Evolutionary conservation across 2,329 filamentous ascomycete genomes (phyloP), one percentile per base, ranked within the genome.

Genomic region (Exophiala alcalophila): DNA sequence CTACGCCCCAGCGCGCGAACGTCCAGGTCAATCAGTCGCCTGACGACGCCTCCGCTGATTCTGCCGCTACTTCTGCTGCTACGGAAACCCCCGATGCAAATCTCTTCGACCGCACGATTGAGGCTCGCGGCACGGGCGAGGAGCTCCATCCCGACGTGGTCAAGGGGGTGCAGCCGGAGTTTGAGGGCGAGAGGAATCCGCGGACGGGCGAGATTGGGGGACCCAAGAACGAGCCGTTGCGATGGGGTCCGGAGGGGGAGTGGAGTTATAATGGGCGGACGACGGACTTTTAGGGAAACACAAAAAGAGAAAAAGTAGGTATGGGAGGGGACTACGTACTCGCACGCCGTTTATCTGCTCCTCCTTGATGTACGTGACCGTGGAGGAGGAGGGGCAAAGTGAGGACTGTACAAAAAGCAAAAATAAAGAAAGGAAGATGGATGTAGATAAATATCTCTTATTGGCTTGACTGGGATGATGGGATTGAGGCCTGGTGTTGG

Each of bases 201-300:
- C 84, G 83, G 72, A 98, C 92, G 1, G 92, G 92, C 16, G 92
- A 98, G 73, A 80, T 96, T 8, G 92, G 92, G 4, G 92, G 92
- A 1, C 92, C 92, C 4, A 98, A 97, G 80, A 97, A 94, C 61
- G 91, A 98, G 67, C 92, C 92, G 37, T 61, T 97, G 61, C 72
- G 90, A 57, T 96, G 91, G 91, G 89, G 89, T 0, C 71, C 75
- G 12, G 62, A 59, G 0, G 83, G 86, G 1, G 82, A 86, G 62
- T 98, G 90, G 84, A 96, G 88, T 64, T 98, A 86, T 65, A 96
- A 96, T 65, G 92, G 92, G 32, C 74, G 91, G 52, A 90, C 94
- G 40, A 97, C 91, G 16, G 92, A 98, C 67, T 98, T 98, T 49
- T 80, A 59, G 25, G 16, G n/a, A n/a, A n/a, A n/a, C n/a, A n/a